These are phyloP conservation scores for Colletotrichum coccodes DNA, from an alignment of 2,329 filamentous ascomycete genomes.

Conservation along the genomic window DNA sequence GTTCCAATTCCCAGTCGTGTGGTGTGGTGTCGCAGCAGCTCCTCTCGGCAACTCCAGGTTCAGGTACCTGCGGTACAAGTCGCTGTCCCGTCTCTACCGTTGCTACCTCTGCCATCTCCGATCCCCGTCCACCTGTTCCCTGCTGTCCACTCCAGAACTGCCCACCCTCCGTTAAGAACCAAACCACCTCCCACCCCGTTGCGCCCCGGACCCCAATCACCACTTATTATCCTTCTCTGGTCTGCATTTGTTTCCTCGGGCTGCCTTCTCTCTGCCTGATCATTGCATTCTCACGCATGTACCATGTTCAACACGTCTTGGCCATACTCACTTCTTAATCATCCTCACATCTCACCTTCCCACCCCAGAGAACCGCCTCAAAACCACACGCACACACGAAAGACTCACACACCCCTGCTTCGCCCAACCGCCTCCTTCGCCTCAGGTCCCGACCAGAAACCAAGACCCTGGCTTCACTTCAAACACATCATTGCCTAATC, in stretches of 20 bases:
- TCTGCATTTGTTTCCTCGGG: not conserved
- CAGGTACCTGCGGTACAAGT: not conserved
- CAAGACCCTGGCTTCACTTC: constrained; percentile 16
- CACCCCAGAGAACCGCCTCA: constrained; percentile 4
- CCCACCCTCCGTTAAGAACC: constrained; percentile 29
- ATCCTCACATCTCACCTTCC: constrained; percentile 11
- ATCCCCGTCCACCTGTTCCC: constrained; percentile 25
- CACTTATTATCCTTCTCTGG: not conserved
- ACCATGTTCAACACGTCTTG: not conserved
- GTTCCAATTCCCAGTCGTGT: constrained; percentile 14
- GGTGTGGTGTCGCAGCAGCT: not conserved
- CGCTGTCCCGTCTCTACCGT: not conserved
- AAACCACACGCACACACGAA: not conserved
- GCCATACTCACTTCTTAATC: constrained; percentile 13
- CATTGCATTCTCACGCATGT: not conserved
- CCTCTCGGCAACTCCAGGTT: too few relatives aligned
- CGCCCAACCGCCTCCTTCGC: constrained; percentile 24
- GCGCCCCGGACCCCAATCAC: constrained; percentile 17
- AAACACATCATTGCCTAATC: constrained; percentile 26
- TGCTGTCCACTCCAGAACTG: constrained; percentile 13
- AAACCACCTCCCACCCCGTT: constrained; percentile 19
- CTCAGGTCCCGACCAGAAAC: constrained; percentile 16
- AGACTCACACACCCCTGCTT: constrained; percentile 22
- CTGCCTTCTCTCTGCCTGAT: constrained; percentile 17
- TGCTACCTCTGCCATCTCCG: constrained; percentile 20